Conservation (phyloP, 2,329 filamentous ascomycete species). For the Sphaerulina vaccinii region DNA sequence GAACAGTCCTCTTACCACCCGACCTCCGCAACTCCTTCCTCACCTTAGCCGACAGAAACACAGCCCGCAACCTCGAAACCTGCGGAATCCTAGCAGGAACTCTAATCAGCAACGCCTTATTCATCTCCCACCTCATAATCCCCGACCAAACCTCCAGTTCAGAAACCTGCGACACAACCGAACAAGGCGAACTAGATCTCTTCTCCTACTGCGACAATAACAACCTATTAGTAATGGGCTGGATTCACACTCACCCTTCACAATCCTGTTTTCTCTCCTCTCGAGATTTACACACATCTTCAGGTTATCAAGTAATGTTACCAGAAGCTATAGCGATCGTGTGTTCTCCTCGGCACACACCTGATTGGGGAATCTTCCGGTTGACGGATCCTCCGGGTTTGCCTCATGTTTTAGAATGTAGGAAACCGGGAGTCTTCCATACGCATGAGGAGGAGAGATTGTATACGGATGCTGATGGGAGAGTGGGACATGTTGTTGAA, state of each 20-base stretch:
- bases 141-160: constrained; percentile 86
- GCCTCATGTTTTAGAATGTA: constrained; percentile 78
- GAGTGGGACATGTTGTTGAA: constrained; percentile 60
- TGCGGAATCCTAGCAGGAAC: constrained; percentile 93
- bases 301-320: constrained; percentile 93
- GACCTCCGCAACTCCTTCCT: constrained; percentile 74
- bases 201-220: constrained; percentile 87
- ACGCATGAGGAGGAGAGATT: constrained; percentile 68
- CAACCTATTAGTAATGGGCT: constrained; percentile 82
- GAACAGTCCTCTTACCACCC: constrained; percentile 81
- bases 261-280: constrained; percentile 99
- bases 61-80: constrained; percentile 79
- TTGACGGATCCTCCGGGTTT: constrained; percentile 91
- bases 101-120: constrained; percentile 86
- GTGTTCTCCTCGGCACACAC: constrained; percentile 78
- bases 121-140: constrained; percentile 83
- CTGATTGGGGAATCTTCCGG: constrained; percentile 84
- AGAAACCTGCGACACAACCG: constrained; percentile 92
- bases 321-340: constrained; percentile 96
- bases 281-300: constrained; percentile 88
- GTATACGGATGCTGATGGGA: constrained; percentile 70
- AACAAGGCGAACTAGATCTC: constrained; percentile 66
- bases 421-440: constrained; percentile 78
- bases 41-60: constrained; percentile 71
- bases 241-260: constrained; percentile 97